A percentile compares a stretch with the other conserved stretches of the same genome.
Conservation (phyloP, 208 protist genomes). For the Crithidia fasciculata region DNA sequence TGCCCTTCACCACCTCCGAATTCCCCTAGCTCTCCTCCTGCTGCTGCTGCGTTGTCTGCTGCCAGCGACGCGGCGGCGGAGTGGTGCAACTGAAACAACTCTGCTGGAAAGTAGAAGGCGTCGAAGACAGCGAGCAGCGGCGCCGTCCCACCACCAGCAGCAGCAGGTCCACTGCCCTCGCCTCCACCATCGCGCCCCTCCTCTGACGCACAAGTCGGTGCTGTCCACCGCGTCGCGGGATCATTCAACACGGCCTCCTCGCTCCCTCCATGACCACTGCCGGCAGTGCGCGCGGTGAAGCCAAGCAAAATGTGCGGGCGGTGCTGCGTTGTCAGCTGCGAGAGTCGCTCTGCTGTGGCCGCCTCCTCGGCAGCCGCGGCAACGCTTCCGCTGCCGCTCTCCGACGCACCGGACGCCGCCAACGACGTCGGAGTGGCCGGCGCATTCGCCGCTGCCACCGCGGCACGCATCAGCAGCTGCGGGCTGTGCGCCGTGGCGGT, state of each 20-base stretch:
- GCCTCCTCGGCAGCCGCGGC: neutral
- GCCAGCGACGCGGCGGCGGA: neutral
- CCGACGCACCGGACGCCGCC: neutral
- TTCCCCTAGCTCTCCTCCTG: neutral
- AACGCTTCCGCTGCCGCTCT: neutral
- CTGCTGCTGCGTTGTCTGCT: neutral
- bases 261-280: neutral
- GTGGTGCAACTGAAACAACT: conserved; percentile 18
- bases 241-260: neutral
- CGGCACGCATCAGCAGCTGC: conserved; percentile 31
- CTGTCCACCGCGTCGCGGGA: conserved; percentile 14
- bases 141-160: neutral
- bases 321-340: conserved; percentile 14
- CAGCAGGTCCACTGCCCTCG: neutral
- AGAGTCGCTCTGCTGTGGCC: neutral
- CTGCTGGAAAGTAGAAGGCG: conserved; percentile 31
- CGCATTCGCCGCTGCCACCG: conserved; percentile 12
- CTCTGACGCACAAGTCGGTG: neutral
- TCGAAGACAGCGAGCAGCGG: conserved; percentile 37
- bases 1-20: neutral
- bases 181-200: neutral
- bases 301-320: conserved; percentile 30
- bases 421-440: neutral
- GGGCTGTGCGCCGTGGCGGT: conserved; percentile 15
- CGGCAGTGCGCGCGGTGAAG: conserved; percentile 5